Percentiles rank a stretch among this genome's conserved stretches.
phyloP scores from a whole-genome alignment of 2,329 filamentous ascomycete species.

The Chaetomium sp. region DNA sequence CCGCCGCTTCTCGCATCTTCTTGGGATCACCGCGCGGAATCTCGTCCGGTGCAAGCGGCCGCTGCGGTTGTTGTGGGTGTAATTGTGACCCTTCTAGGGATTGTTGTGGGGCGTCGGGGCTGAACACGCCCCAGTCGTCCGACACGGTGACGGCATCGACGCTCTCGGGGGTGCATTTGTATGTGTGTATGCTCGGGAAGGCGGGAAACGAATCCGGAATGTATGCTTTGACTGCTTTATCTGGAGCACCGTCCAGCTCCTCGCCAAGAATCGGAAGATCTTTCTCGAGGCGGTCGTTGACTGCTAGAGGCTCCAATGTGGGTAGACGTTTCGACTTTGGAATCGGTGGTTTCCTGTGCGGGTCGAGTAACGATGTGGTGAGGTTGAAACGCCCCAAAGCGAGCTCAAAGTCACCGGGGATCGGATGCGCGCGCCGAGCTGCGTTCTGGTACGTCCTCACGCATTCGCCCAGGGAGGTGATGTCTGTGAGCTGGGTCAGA shows the following conservation, averaged over 20 bases:
- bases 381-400: slow-evolving; percentile 56
- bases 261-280: slow-evolving; percentile 52
- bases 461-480: slow-evolving; percentile 52
- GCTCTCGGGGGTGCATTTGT: slow-evolving; percentile 58
- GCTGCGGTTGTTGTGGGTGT: slow-evolving; percentile 22
- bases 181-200: slow-evolving; percentile 67
- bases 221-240: slow-evolving; percentile 58
- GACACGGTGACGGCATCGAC: slow-evolving; percentile 41
- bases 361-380: slow-evolving; percentile 53
- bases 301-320: slow-evolving; percentile 42
- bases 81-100: slow-evolving; percentile 24
- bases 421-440: slow-evolving; percentile 55
- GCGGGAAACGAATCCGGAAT: slow-evolving; percentile 62
- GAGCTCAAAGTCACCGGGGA: slow-evolving; percentile 60
- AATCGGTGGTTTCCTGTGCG: slow-evolving; percentile 59
- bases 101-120: slow-evolving; percentile 31
- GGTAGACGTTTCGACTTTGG: slow-evolving; percentile 44
- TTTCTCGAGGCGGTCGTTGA: slow-evolving; percentile 39
- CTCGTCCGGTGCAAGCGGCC: slow-evolving; percentile 42
- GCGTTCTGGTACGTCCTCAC: slow-evolving; percentile 51
- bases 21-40: slow-evolving; percentile 53
- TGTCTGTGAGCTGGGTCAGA: slow-evolving; percentile 44
- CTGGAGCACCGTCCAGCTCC: slow-evolving; percentile 60
- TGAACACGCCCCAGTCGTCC: slow-evolving; percentile 37
- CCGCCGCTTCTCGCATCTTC: slow-evolving; percentile 61